These are phyloP conservation scores for Leccinum subgranulosum DNA, from an alignment of 768 basidiomycete species.

Conservation along the genomic window DNA sequence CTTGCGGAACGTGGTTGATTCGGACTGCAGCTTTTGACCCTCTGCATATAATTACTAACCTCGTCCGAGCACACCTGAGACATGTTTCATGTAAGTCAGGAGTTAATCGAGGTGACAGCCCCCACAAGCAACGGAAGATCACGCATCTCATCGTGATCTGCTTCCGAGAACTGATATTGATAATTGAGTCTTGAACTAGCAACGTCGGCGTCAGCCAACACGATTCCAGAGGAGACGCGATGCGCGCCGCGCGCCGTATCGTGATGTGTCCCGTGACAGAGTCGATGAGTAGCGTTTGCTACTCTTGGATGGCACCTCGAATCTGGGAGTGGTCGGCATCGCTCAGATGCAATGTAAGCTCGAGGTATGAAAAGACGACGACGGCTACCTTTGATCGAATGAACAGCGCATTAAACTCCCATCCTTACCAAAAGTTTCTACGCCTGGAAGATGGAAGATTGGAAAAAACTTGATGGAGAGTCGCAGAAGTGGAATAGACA, in stretches of 20 bases:
- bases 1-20: no score
- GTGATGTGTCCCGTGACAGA: constrained; percentile 98
- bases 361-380: neutral
- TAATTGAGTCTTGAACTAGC: constrained; percentile 87
- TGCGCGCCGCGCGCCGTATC: constrained; percentile 70
- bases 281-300: constrained; percentile 97
- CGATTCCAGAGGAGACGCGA: neutral
- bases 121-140: constrained; percentile 93
- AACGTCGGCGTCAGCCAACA: neutral
- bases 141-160: constrained; percentile 90
- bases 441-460: no score
- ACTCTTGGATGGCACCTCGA: constrained; percentile 97
- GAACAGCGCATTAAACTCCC: constrained; percentile 37
- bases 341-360: neutral
- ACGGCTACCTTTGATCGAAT: constrained; percentile 83
- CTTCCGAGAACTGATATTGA: constrained; percentile 79
- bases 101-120: constrained; percentile 95
- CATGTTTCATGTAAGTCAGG: constrained; percentile 95
- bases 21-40: no score
- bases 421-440: no score
- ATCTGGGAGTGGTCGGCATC: constrained; percentile 47
- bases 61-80: constrained; percentile 96
- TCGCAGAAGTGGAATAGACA: no score
- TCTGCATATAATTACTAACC: constrained; percentile 88
- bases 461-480: no score